Evolutionary conservation across 768 basidiomycete species (phyloP), one percentile per base, ranked within the genome.

Genomic region (Suillus placidus): DNA sequence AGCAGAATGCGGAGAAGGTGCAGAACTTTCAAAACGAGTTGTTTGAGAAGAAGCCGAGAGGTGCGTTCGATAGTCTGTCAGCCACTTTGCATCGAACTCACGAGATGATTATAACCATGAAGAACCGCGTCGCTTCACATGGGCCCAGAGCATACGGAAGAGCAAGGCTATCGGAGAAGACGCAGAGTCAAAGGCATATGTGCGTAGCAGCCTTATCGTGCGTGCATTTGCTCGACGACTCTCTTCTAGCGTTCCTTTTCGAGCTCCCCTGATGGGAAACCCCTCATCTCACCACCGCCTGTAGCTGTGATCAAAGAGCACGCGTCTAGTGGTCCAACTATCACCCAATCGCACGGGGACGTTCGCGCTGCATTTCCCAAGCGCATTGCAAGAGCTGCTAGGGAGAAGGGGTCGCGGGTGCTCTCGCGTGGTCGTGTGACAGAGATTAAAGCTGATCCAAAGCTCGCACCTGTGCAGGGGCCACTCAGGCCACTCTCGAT

Each of bases 391-490:
- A 35, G 54, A 55, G 54, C 54, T 18, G 57, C 67, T 61, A 69
- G 69, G 37, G 68, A 67, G 66, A 71, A 66, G 42, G 42, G 54
- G 20, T 55, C 34, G 12, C 20, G 34, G 32, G 54, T 63, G 26
- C 68, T 76, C 32, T 69, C 76, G n/a, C 60, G 42, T 38, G 75
- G 76, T 56, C 69, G 73, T 2, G 68, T 55, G 4, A 72, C 73
- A 55, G 71, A 73, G 23, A 76, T 76, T n/a, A 47, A 65, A 4
- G 63, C 67, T n/a, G 73, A 76, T 43, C 76, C 75, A 16, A 76
- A 78, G 65, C 75, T 76, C 40, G 73, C 75, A 3, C 75, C 75
- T 35, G 75, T 77, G 18, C 75, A 75, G 18, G 76, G 65, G 12
- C 75, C 76, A 20, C 71, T 76, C 20, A 74, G 74, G 4, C 76